phyloP scores from a whole-genome alignment of 169 alveolate genomes.

The Plasmodium vivax region DNA sequence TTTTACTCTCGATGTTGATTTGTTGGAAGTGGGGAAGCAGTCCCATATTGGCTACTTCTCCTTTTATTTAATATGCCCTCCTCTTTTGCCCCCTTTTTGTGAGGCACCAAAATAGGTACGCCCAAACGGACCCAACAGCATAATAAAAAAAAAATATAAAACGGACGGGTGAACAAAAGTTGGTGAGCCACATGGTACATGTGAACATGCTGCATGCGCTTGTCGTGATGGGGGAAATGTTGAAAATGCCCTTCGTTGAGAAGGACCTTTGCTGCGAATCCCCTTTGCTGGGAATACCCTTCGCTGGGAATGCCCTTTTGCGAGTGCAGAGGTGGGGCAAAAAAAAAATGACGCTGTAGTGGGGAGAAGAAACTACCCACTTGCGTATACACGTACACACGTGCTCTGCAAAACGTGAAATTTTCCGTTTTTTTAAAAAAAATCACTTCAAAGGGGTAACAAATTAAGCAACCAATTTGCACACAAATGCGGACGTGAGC shows the following conservation, averaged over 20 bases:
- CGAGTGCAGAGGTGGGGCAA: neutral
- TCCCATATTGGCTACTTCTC: neutral
- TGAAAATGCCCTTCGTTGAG: too few relatives aligned
- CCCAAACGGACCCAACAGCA: neutral
- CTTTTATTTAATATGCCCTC: neutral
- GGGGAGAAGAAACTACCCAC: neutral
- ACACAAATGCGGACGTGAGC: neutral
- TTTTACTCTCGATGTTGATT: neutral
- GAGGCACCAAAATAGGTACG: neutral
- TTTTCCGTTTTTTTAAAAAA: neutral
- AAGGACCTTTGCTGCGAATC: too few relatives aligned
- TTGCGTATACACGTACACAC: neutral
- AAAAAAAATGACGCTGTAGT: neutral
- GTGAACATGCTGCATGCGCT: neutral
- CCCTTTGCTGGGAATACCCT: too few relatives aligned
- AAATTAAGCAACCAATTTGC: neutral
- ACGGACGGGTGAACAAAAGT: neutral
- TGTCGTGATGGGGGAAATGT: neutral
- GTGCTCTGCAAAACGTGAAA: neutral
- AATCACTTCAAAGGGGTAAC: neutral
- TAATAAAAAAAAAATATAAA: too few relatives aligned
- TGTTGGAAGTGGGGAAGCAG: neutral
- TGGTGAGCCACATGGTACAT: neutral
- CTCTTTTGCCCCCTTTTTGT: neutral
- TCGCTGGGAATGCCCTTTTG: neutral